Conservation (phyloP, 768 basidiomycete species). For the Kwoniella sp. region DNA sequence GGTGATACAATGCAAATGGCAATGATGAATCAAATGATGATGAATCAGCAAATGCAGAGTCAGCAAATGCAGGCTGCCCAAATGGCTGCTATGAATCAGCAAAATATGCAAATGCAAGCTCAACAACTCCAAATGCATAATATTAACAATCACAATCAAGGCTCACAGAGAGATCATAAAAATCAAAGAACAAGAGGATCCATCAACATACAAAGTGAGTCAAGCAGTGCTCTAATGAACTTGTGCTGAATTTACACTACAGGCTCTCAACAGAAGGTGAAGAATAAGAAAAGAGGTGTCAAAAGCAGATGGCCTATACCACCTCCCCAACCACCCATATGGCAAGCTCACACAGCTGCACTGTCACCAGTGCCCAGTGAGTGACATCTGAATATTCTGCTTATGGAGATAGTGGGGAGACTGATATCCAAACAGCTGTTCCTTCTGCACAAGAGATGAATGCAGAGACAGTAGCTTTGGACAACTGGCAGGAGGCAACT, state of each 20-base stretch:
- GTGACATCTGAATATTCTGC: not conserved
- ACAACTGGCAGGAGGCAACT: slow-evolving; percentile 51
- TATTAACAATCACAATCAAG: not conserved
- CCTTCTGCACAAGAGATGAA: not conserved
- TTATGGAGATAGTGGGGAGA: not conserved
- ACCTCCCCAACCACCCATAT: not conserved
- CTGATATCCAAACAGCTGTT: not conserved
- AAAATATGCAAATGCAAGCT: slow-evolving; percentile 34
- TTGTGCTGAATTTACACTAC: no score
- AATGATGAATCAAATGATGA: slow-evolving; percentile 50
- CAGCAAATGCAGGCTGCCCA: slow-evolving; percentile 49
- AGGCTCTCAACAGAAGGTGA: slow-evolving; percentile 4
- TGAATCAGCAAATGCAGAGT: slow-evolving; percentile 41
- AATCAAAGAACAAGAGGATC: slow-evolving; percentile 16
- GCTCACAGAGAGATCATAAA: not conserved
- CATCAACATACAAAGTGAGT: slow-evolving; percentile 29
- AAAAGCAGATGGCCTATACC: not conserved
- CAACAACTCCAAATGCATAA: slow-evolving; percentile 26
- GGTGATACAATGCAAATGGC: slow-evolving; percentile 39
- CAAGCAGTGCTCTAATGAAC: no score
- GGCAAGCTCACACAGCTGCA: not conserved
- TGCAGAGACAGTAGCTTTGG: slow-evolving; percentile 22
- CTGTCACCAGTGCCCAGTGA: slow-evolving; percentile 19
- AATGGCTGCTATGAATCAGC: slow-evolving; percentile 35
- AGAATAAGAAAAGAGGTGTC: not conserved